Percentiles rank a stretch among this genome's conserved stretches.
These are phyloP conservation scores for Pyrus bretschneideri DNA, from an alignment of 306 rosid species.

Conservation along the genomic window DNA sequence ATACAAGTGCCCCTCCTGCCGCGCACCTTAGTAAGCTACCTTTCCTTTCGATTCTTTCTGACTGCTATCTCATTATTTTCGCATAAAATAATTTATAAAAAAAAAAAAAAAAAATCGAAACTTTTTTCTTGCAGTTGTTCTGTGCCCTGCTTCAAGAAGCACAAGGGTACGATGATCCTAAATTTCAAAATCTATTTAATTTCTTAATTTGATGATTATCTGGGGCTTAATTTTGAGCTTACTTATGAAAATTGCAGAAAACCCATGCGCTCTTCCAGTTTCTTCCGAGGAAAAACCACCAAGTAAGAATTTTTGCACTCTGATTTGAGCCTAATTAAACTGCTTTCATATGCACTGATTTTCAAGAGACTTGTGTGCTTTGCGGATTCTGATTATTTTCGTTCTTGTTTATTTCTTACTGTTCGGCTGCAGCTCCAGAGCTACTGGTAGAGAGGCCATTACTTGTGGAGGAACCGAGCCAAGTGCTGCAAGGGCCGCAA, in stretches of 20 bases:
- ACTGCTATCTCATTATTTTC: not conserved
- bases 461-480: constrained; percentile 32
- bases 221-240: constrained; percentile 18
- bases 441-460: constrained; percentile 37
- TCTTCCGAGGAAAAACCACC: constrained; percentile 15
- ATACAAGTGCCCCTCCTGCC: constrained; percentile 79
- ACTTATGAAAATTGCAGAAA: constrained; percentile 41
- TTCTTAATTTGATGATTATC: not conserved
- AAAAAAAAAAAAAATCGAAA: not conserved
- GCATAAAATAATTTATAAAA: no score
- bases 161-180: constrained; percentile 50
- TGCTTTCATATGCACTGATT: constrained; percentile 1
- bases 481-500: constrained; percentile 48
- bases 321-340: not conserved
- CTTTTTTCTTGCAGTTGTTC: constrained; percentile 51
- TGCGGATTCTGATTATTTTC: constrained; percentile 3
- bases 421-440: constrained; percentile 36
- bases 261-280: constrained; percentile 38
- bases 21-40: constrained; percentile 57
- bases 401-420: constrained; percentile 5
- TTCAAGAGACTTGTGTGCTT: not conserved
- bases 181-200: not conserved
- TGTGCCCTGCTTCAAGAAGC: constrained; percentile 69
- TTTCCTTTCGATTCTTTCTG: not conserved
- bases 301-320: constrained; percentile 27